phyloP scores from a whole-genome alignment of 148 eudicot species.

The Camellia granthamiana region DNA sequence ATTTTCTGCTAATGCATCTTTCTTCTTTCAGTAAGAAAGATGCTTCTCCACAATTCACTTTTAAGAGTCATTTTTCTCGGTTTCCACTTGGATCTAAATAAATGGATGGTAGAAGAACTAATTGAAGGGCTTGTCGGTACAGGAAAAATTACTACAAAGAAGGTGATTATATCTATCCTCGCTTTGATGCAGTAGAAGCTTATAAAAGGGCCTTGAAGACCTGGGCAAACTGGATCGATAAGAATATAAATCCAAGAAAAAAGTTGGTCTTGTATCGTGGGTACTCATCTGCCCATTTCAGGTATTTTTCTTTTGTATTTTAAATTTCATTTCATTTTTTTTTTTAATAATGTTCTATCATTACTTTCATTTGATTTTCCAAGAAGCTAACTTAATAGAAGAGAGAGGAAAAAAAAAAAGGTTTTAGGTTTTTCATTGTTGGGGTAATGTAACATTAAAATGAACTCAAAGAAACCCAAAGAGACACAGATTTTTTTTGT shows the following conservation, averaged over 20 bases:
- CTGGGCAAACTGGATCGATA: constrained; percentile 81
- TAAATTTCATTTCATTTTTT: not conserved
- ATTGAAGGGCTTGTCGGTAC: constrained; percentile 22
- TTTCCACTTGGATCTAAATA: not conserved
- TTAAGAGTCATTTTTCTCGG: not conserved
- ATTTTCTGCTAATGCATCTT: no score
- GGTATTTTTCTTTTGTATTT: constrained; percentile 36
- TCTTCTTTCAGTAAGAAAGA: not conserved
- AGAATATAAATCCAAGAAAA: constrained; percentile 45
- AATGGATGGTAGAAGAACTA: not conserved
- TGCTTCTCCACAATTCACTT: not conserved
- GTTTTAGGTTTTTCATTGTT: not conserved
- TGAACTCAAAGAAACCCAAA: not conserved
- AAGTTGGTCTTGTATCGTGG: constrained; percentile 82
- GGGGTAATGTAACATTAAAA: not conserved
- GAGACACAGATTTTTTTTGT: no score
- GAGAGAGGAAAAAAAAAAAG: not conserved
- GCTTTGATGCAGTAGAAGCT: constrained; percentile 81
- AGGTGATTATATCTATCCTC: constrained; percentile 65
- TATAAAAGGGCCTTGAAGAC: constrained; percentile 82
- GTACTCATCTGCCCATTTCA: constrained; percentile 89
- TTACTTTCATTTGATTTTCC: not conserved
- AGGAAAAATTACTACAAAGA: constrained; percentile 90
- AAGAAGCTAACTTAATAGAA: not conserved
- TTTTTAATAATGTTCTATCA: not conserved